Evolutionary conservation across 2,329 filamentous ascomycete species (phyloP), one percentile per base, ranked within the genome.

Genomic region (Apiospora saccharicola): DNA sequence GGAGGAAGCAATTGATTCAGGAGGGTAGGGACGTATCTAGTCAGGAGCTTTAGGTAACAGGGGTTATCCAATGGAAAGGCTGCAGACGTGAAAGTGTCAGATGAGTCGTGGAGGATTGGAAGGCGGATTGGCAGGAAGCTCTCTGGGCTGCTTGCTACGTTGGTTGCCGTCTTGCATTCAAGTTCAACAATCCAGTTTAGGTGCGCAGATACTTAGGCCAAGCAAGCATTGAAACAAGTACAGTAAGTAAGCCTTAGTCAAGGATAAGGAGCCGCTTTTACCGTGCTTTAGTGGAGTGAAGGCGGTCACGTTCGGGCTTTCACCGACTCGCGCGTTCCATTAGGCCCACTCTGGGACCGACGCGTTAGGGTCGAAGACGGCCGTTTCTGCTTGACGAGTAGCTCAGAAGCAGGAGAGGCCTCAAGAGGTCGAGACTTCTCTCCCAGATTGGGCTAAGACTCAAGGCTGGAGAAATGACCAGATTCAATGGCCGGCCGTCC

Each of bases 271-370:
- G 30, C 57, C 57, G 57, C 19, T 64, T 41, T 64, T 64, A 37
- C 57, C 57, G 57, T 64, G 34, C 57, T 41, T 64, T n/a, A 24
- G 57, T 64, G 57, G 57, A 22, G 30, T n/a, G 34, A 30, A 37
- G 14, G 34, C 30, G 34, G 57, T 64, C 34, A 64, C 57, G 30
- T 14, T 64, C 30, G 57, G 57, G 30, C 30, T 34, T 64, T 64
- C 57, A 64, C 57, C 57, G 57, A 64, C 57, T 64, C 57, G 34
- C 34, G 57, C 34, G 57, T 64, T 41, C 57, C 57, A 37, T 41
- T n/a, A n/a, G 57, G 26, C 6, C 53, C 53, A 37, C 53, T 30
- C 7, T 34, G 14, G 30, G 30, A 22, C 53, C 53, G 53, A 61
- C 53, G 7, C 22, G 10, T 34, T 22, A 22, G 53, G 30, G 53